Evolutionary conservation across 495 filamentous ascomycete species (phyloP).

Genomic region (Letharia lupina): DNA sequence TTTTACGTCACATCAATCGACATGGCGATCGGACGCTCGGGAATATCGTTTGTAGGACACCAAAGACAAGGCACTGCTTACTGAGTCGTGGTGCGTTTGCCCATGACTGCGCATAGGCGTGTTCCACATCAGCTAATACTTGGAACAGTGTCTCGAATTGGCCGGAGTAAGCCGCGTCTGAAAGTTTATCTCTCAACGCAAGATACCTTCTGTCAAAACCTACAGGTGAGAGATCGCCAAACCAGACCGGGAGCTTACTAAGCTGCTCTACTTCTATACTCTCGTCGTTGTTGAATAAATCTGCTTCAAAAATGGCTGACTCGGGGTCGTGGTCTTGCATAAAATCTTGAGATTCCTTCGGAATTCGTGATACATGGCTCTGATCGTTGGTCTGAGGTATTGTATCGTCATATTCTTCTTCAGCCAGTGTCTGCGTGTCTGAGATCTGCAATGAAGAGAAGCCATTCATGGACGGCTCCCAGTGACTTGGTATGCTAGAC

Average conservation of each 20-base stretch:
- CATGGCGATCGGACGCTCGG: neutral
- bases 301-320: neutral
- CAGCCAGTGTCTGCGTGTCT: slow-evolving; percentile 4
- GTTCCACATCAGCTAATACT: slow-evolving; percentile 4
- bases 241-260: slow-evolving; percentile 7
- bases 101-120: slow-evolving; percentile 5
- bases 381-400: neutral
- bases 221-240: slow-evolving; percentile 8
- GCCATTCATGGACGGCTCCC: neutral
- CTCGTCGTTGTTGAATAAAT: slow-evolving; percentile 5
- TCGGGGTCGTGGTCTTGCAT: neutral
- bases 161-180: slow-evolving; percentile 6
- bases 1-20: neutral
- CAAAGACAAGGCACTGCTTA: slow-evolving; percentile 7
- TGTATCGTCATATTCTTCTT: slow-evolving; percentile 3
- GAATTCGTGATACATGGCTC: slow-evolving; percentile 4
- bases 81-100: slow-evolving; percentile 9
- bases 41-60: neutral
- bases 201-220: slow-evolving; percentile 2
- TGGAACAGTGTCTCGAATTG: slow-evolving; percentile 1
- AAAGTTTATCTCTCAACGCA: slow-evolving; percentile 7
- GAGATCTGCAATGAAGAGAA: neutral
- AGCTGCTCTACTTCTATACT: slow-evolving; percentile 6
- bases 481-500: neutral
- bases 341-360: neutral